Base-by-base conservation (phyloP, 148 eudicot genomes). In the Bassia scoparia region DNA sequence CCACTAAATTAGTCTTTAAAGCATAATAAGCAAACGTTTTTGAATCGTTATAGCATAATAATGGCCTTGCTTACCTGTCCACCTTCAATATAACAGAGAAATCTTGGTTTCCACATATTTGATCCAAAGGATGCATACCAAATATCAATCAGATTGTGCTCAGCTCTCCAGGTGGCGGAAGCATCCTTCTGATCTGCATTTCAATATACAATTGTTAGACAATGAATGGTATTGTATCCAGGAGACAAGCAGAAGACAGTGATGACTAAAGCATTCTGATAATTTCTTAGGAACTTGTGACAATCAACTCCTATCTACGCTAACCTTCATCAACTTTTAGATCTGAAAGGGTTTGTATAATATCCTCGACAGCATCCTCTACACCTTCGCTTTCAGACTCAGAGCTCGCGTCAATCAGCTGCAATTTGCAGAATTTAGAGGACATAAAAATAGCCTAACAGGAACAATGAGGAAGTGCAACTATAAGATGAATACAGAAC, bases 51-150 rank as follows among this genome's bases (percentile, higher is more conserved):
- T 46, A 62, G 64, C 58, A 55, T 41, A 3, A 14, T 44, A 34
- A 13, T 54, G 73, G 11, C 55, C 34, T 60, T 65, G 59, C 59
- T 72, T 83, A 92, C 99, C 97, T 92, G 90, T 72, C 99, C 99
- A 68, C 97, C 99, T 87, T 90, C 71, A 65, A 96, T 86, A 73
- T 96, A 96, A 77, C 99, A 96, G 61, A 82, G 84, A 73, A 96
- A 86, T 80, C 99, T 90, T 68, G 89, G 74, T 74, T 69, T 74
- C 70, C 77, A 81, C 97, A 96, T 92, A 74, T 96, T 96, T 59
- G 99, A 96, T 75, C 99, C 99, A 86, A 67, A 96, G 59, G 89
- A 6, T 59, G 97, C 97, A 78, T 96, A 96, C 96, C 96, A 92
- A 59, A 96, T 79, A 63, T 96, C 86, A 75, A 82, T 53, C 73